phyloP scores from a whole-genome alignment of 768 basidiomycete species.

The Phanerochaete sordida region DNA sequence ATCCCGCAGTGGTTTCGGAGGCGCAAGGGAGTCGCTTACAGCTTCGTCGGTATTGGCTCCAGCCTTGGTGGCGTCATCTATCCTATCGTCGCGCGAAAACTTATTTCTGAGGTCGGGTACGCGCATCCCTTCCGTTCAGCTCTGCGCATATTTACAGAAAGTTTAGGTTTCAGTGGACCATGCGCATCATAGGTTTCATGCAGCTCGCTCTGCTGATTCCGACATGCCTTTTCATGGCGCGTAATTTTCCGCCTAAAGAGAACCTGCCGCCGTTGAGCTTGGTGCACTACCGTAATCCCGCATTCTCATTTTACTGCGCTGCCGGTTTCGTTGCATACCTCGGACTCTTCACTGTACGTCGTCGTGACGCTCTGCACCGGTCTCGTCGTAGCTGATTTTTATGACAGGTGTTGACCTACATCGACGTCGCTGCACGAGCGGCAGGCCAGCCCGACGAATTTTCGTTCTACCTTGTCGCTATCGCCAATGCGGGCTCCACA shows the following conservation, averaged over 20 bases:
- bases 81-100: conserved; percentile 55
- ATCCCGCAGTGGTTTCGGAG: conserved; percentile 73
- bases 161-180: conserved; percentile 70
- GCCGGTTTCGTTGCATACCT: conserved; percentile 58
- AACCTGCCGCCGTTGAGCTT: conserved; percentile 57
- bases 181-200: conserved; percentile 67
- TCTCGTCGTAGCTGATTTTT: too few species aligned
- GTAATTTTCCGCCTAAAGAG: conserved; percentile 52
- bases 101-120: conserved; percentile 55
- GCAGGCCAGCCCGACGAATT: conserved; percentile 48
- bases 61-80: conserved; percentile 67
- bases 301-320: conserved; percentile 55
- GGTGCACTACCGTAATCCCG: conserved; percentile 46
- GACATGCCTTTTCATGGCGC: conserved; percentile 42
- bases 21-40: conserved; percentile 52
- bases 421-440: conserved; percentile 51
- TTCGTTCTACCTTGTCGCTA: conserved; percentile 61
- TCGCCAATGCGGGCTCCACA: conserved; percentile 65
- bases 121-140: conserved; percentile 23
- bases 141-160: not conserved
- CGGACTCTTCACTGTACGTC: conserved; percentile 58
- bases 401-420: conserved; percentile 57
- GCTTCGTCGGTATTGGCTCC: conserved; percentile 59
- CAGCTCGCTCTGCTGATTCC: conserved; percentile 47
- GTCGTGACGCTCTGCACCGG: too few species aligned